Evolutionary conservation across 164 flowering plant genomes (phyloP), one percentile per base, ranked within the genome.

Genomic region (Paratinospora sagittata): DNA sequence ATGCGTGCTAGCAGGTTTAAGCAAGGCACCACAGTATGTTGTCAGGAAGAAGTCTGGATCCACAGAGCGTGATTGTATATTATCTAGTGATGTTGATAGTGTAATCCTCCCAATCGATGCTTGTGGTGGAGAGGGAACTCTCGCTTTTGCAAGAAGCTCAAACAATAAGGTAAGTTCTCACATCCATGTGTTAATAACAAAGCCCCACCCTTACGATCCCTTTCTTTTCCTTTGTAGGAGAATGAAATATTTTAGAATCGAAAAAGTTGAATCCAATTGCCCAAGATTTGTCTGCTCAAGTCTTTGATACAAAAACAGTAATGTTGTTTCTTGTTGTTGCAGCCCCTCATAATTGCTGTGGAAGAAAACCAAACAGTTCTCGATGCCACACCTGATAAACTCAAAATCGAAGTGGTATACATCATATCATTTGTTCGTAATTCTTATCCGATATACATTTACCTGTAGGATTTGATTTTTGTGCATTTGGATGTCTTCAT

Each of bases 291-390:
- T 39, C 23, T 65, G 21, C n/a, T 7, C 37, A 7, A 0, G 23
- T 4, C 11, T 0, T 13, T 16, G 23, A 7, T 66, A 12, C 8
- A 66, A 37, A 2, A 49, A 8, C 14, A 27, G 36, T 36, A 12
- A 52, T 21, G 12, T 6, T 67, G 43, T 21, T 52, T 55, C 75
- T 75, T 78, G 21, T n/a, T n/a, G n/a, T 49, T 80, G 13, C 89
- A 90, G 97, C 90, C 96, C 34, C 81, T 92, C 52, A 83, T 92
- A 60, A 84, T 92, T 80, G 79, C 86, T 23, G 97, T 92, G 70
- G 87, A 85, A 81, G 96, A 92, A 75, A 92, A 92, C 78, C 83
- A 87, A 74, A 90, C 96, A 17, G 94, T 92, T 78, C 90, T 92
- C 1, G 67, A 74, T 70, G 91, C 87, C 69, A 88, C 94, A 14